These are phyloP conservation scores for Termitomyces sp. DNA, from an alignment of 768 basidiomycete species.

Conservation along the genomic window DNA sequence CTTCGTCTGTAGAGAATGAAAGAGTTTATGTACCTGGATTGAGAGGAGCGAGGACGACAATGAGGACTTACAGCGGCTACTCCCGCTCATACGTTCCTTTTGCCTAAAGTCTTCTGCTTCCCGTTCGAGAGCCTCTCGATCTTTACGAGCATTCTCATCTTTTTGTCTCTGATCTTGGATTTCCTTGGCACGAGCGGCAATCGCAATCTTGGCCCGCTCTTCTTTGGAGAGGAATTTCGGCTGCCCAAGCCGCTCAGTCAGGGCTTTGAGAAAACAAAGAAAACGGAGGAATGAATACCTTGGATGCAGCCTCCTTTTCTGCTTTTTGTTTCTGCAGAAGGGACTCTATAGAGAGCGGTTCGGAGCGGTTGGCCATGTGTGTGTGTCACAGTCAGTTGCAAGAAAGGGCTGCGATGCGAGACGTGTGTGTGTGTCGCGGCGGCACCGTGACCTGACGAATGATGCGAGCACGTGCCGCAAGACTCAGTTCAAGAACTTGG, in stretches of 20 bases:
- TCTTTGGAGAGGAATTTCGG: conserved; percentile 94
- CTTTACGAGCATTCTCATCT: conserved; percentile 52
- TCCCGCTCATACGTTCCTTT: conserved; percentile 29
- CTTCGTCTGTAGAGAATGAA: conserved; percentile 37
- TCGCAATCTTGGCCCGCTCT: conserved; percentile 83
- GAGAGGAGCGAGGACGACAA: not conserved
- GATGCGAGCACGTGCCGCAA: conserved; percentile 1
- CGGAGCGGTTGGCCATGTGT: conserved; percentile 32
- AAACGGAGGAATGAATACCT: conserved; percentile 39
- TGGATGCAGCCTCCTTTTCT: conserved; percentile 87
- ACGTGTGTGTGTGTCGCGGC: not conserved
- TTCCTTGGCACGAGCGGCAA: conserved; percentile 81
- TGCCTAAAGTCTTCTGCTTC: conserved; percentile 65
- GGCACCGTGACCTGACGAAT: too few species aligned
- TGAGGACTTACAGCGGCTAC: conserved; percentile 31
- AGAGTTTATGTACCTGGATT: not conserved
- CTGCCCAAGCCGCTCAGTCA: conserved; percentile 32
- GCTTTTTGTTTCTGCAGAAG: conserved; percentile 81
- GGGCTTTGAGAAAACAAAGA: not conserved
- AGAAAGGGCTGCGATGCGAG: not conserved
- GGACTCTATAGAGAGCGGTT: conserved; percentile 86
- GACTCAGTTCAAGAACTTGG: too few species aligned
- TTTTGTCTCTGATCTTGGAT: conserved; percentile 65
- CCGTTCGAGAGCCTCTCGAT: conserved; percentile 69
- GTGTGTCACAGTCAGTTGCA: not conserved